Evolutionary conservation across 495 filamentous ascomycete genomes (phyloP).

Genomic region (Aspergillus panamensis): DNA sequence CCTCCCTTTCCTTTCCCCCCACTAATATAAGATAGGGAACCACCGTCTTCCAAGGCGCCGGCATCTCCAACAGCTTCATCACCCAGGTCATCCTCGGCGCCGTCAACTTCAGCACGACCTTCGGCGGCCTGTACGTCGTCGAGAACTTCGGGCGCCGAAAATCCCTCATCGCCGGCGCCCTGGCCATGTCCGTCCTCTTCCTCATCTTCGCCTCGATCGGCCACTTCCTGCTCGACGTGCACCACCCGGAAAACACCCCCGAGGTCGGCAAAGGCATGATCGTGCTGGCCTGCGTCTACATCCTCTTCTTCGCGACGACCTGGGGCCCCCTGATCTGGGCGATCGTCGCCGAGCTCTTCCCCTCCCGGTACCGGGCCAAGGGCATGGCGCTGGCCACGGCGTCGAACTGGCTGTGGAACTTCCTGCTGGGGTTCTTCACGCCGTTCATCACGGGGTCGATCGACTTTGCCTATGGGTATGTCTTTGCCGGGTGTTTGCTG

Average conservation of each 20-base stretch:
- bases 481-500: constrained; percentile 70
- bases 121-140: constrained; percentile 67
- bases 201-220: constrained; percentile 69
- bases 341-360: constrained; percentile 75
- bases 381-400: constrained; percentile 74
- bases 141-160: constrained; percentile 68
- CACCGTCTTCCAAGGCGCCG: constrained; percentile 66
- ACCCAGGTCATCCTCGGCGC: constrained; percentile 70
- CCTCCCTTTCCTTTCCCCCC: no score
- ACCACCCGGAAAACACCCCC: constrained; percentile 51
- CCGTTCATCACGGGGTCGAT: constrained; percentile 69
- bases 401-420: constrained; percentile 87
- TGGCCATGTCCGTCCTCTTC: constrained; percentile 68
- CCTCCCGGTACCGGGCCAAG: constrained; percentile 66
- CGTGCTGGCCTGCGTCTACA: constrained; percentile 67
- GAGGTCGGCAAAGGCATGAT: constrained; percentile 70
- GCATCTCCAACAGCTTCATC: constrained; percentile 64
- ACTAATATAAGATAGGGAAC: constrained; percentile 64
- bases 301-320: constrained; percentile 51
- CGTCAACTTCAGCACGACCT: constrained; percentile 71
- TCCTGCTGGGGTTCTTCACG: constrained; percentile 76
- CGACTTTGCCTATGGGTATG: constrained; percentile 69
- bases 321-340: constrained; percentile 87
- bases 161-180: constrained; percentile 61
- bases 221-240: constrained; percentile 58